Conservation (phyloP, 179 eudicot species). For the Beta corolliflora region DNA sequence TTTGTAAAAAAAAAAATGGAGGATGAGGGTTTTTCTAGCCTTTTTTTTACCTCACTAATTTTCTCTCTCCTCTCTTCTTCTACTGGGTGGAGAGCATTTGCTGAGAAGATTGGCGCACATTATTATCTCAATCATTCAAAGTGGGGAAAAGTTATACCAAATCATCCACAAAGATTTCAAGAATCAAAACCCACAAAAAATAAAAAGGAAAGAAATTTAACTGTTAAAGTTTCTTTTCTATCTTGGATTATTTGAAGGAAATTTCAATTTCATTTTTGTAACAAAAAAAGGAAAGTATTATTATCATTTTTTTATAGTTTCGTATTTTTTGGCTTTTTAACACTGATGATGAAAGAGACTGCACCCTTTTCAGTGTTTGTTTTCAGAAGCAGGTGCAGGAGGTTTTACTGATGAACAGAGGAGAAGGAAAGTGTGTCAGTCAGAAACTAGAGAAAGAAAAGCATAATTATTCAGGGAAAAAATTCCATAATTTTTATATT, state of each 20-base stretch:
- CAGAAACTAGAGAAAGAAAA: too few relatives aligned
- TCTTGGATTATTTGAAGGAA: not conserved
- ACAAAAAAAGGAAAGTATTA: too few relatives aligned
- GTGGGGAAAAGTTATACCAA: slow-evolving; percentile 29
- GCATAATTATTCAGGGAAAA: too few relatives aligned
- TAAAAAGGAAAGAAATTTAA: not conserved
- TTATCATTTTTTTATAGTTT: not conserved
- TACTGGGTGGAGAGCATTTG: slow-evolving; percentile 34
- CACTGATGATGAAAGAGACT: slow-evolving; percentile 32
- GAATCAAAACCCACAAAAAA: slow-evolving; percentile 12
- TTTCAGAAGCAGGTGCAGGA: slow-evolving; percentile 24
- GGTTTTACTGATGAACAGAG: slow-evolving; percentile 21
- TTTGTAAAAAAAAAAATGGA: not conserved
- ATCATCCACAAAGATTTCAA: slow-evolving; percentile 14
- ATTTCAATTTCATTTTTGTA: not conserved
- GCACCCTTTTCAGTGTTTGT: slow-evolving; percentile 24
- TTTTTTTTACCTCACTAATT: slow-evolving; percentile 10
- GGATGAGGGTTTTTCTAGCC: not conserved
- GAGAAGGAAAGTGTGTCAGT: not conserved
- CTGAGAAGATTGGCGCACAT: slow-evolving; percentile 41
- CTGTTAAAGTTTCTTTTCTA: slow-evolving; percentile 19
- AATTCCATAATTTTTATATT: too few relatives aligned
- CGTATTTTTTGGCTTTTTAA: not conserved
- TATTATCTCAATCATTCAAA: slow-evolving; percentile 59
- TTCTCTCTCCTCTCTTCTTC: slow-evolving; percentile 23